Percentiles rank a stretch among this genome's conserved stretches.
These are phyloP conservation scores for Nephelium lappaceum DNA, from an alignment of 345 rosid species.

Conservation along the genomic window DNA sequence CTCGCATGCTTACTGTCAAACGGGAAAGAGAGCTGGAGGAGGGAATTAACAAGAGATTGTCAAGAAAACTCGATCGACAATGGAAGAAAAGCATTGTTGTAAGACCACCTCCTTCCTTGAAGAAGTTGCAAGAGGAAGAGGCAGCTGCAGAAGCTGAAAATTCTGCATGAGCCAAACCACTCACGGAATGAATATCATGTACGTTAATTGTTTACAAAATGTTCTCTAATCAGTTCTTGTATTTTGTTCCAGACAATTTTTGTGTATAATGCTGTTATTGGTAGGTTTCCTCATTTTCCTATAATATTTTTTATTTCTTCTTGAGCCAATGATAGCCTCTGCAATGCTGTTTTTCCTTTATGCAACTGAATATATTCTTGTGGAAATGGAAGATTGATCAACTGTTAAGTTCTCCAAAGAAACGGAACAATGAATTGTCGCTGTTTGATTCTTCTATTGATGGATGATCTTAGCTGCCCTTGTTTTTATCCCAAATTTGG, in stretches of 20 bases:
- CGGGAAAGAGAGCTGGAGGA: slow-evolving; percentile 90
- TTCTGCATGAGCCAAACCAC: slow-evolving; percentile 46
- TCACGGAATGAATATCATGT: neutral
- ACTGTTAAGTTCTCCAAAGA: too few relatives aligned
- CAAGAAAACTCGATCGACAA: slow-evolving; percentile 84
- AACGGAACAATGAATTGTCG: too few relatives aligned
- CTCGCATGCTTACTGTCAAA: slow-evolving; percentile 79
- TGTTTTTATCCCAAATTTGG: too few relatives aligned
- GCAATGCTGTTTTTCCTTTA: too few relatives aligned
- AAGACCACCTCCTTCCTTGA: slow-evolving; percentile 85
- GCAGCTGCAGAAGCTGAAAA: slow-evolving; percentile 80
- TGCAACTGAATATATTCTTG: too few relatives aligned
- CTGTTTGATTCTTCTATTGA: too few relatives aligned
- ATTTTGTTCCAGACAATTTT: slow-evolving; percentile 6
- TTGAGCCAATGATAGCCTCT: too few relatives aligned
- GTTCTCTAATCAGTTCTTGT: neutral
- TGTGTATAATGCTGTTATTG: slow-evolving; percentile 15
- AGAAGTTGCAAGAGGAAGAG: slow-evolving; percentile 74
- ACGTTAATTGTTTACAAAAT: neutral
- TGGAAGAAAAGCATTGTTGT: slow-evolving; percentile 91
- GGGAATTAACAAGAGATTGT: slow-evolving; percentile 83
- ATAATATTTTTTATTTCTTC: neutral
- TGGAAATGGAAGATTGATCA: too few relatives aligned
- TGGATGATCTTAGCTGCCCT: too few relatives aligned
- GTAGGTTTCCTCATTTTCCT: neutral